Conservation (phyloP, 2,329 filamentous ascomycete genomes). For the Neopestalotiopsis sp. region DNA sequence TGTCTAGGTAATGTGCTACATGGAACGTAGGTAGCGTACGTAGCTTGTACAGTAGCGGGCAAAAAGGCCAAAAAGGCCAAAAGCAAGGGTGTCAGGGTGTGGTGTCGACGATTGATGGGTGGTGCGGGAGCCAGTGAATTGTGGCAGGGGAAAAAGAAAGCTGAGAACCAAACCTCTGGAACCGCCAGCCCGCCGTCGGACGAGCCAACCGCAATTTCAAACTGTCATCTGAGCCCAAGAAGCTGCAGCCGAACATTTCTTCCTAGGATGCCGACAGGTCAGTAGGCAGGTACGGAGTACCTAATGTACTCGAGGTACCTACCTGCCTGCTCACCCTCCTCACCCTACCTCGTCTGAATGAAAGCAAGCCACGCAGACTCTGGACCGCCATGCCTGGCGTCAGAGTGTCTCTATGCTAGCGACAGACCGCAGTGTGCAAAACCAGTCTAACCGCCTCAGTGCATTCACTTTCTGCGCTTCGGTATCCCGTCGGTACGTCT, state of each 20-base stretch:
- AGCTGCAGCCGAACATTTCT: conserved; percentile 2
- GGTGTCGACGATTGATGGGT: neutral
- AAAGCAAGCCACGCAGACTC: too few relatives aligned
- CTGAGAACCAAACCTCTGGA: conserved; percentile 35
- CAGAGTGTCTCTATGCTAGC: too few relatives aligned
- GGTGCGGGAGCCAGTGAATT: conserved; percentile 19
- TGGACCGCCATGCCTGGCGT: too few relatives aligned
- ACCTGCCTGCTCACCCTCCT: neutral
- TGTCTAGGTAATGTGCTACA: too few relatives aligned
- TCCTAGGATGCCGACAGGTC: neutral
- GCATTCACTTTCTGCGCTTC: neutral
- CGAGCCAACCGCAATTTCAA: conserved; percentile 16
- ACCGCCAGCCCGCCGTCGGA: conserved; percentile 24
- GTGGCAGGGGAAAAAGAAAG: conserved; percentile 31
- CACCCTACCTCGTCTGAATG: neutral
- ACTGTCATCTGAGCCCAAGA: conserved; percentile 31
- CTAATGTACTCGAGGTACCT: neutral
- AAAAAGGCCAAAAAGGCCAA: neutral
- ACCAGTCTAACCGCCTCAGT: neutral
- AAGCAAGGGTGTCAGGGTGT: neutral
- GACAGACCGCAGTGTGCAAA: neutral
- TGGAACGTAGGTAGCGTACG: too few relatives aligned
- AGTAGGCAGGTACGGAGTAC: neutral
- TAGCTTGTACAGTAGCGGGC: too few relatives aligned
- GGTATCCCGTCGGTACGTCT: neutral